Evolutionary conservation across 805 yeast species (phyloP).

Genomic region (Metschnikowia henanensis): DNA sequence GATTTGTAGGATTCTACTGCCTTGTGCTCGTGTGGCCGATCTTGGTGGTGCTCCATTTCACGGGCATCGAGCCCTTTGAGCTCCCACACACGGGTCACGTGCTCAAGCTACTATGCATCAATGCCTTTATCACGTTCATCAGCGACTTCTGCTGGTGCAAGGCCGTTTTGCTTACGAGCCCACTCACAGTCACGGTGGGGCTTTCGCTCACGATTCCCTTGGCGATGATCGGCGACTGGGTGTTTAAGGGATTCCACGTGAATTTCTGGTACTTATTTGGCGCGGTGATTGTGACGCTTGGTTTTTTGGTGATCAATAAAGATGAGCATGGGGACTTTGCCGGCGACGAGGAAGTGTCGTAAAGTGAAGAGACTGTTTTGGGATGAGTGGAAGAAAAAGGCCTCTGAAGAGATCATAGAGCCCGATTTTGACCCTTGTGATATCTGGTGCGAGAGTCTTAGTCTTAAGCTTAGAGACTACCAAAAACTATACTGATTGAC

Average conservation of each 20-base stretch:
- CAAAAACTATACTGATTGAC: no score
- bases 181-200: constrained; percentile 94
- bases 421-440: no score
- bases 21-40: constrained; percentile 80
- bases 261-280: constrained; percentile 71
- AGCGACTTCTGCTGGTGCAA: constrained; percentile 96
- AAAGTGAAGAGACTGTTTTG: background rate
- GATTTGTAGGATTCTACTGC: constrained; percentile 90
- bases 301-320: constrained; percentile 81
- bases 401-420: no score
- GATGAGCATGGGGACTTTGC: constrained; percentile 67
- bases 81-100: constrained; percentile 59
- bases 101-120: constrained; percentile 53
- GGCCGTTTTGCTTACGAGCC: constrained; percentile 90
- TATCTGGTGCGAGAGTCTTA: no score
- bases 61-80: constrained; percentile 69
- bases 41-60: constrained; percentile 58
- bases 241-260: constrained; percentile 64
- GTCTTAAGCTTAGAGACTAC: no score
- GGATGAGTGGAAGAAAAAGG: background rate
- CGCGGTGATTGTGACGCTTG: constrained; percentile 74
- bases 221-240: constrained; percentile 83
- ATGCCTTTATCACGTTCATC: constrained; percentile 76
- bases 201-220: constrained; percentile 90
- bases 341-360: constrained; percentile 4